Conservation (phyloP, 2,329 filamentous ascomycete species). For the Cucurbitaria berberidis region DNA sequence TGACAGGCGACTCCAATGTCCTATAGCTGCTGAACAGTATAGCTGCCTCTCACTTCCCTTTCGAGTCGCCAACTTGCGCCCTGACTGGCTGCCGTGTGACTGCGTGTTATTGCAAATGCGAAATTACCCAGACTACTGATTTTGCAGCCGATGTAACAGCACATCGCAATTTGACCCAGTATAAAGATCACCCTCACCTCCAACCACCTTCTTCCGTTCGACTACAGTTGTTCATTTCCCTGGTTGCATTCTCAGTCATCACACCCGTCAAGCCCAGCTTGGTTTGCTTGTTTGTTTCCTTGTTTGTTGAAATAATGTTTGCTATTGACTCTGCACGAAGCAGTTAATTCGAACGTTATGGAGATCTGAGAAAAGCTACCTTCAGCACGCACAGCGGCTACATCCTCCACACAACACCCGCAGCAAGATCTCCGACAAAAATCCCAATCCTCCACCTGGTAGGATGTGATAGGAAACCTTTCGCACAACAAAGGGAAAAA, state of each 20-base stretch:
- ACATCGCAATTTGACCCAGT: not conserved
- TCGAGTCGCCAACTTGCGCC: not conserved
- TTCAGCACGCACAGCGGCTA: slow-evolving; percentile 45
- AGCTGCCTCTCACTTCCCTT: not conserved
- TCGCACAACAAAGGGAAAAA: slow-evolving; percentile 23
- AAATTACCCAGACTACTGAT: not conserved
- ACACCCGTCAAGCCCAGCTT: not conserved
- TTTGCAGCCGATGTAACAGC: not conserved
- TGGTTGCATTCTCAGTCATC: not conserved
- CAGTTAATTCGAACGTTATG: slow-evolving; percentile 19
- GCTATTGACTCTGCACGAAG: slow-evolving; percentile 36
- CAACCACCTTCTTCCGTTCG: too few species aligned
- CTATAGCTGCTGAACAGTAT: not conserved
- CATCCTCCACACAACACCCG: slow-evolving; percentile 24
- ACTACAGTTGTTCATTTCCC: too few species aligned
- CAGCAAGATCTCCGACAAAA: slow-evolving; percentile 27
- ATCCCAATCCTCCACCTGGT: slow-evolving; percentile 17
- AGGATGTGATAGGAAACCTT: slow-evolving; percentile 18
- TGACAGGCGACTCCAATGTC: not conserved
- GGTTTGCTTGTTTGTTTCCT: not conserved
- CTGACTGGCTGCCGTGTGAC: too few species aligned
- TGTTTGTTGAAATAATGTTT: slow-evolving; percentile 7
- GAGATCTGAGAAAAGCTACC: slow-evolving; percentile 35
- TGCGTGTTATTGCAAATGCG: not conserved
- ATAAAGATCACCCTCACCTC: not conserved